Base-by-base conservation (phyloP, 2,329 filamentous ascomycete species). In the Penicillium sp. region DNA sequence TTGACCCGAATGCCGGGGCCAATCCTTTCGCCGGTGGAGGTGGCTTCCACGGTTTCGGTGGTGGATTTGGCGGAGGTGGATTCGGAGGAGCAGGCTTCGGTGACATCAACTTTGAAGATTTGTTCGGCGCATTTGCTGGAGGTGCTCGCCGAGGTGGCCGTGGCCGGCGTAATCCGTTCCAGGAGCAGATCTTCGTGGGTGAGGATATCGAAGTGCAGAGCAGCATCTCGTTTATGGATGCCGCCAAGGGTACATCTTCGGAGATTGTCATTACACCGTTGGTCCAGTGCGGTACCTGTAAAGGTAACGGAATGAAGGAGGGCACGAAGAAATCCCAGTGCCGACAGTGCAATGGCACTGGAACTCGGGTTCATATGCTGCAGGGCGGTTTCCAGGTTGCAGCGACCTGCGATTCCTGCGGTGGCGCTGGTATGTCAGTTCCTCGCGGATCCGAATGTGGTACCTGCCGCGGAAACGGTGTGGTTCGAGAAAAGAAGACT, bases 381-480 rank as follows among this genome's bases (percentile, higher is more conserved):
- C 84, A 88, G 59, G 89, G 89, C 44, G 90, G 89, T 20, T 97
- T 98, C 73, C 91, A 97, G 73, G 91, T 98, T 85, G 88, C 87
- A 4, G 88, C 87, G 51, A 94, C 89, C 1, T 98, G 93, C 69
- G 77, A 80, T 16, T 73, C 81, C 28, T 98, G 93, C 66, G 84
- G 83, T 42, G 93, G 93, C 3, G 83, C 80, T 36, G 93, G 93
- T 39, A 74, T 84, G 42, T 77, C 79, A 2, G 85, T 89, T 27
- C 89, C 93, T 2, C 81, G 79, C 57, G 89, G 89, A 36, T 85
- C 82, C 9, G 87, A 94, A 62, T 98, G 93, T 70, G 75, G 77
- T 47, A 79, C 81, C 0, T 98, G 93, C 67, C 73, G 77, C 49
- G 93, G 93, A 29, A 82, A 89, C 44, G 93, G 93, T 37, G 90